Conservation (phyloP, 345 rosid species). For the Clausena lansium region DNA sequence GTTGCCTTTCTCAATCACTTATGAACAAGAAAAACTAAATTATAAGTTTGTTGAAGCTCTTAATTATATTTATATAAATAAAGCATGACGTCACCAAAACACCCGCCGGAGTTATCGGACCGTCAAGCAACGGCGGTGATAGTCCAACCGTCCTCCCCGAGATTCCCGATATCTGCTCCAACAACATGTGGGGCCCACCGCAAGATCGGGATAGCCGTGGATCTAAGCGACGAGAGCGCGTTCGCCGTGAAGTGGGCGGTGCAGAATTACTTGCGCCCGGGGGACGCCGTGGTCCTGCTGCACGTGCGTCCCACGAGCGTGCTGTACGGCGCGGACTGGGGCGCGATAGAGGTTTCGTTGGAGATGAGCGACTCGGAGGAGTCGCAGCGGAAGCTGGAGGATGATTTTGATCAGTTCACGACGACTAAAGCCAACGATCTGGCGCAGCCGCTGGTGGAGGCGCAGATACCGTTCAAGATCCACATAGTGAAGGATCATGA, state of each 20-base stretch:
- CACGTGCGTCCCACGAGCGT: conserved; percentile 75
- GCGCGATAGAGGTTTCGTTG: conserved; percentile 48
- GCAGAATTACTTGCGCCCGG: conserved; percentile 83
- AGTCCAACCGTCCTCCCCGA: conserved; percentile 67
- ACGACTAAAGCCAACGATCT: conserved; percentile 58
- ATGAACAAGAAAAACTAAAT: no score
- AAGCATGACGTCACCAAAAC: conserved; percentile 40
- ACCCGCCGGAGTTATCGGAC: conserved; percentile 26
- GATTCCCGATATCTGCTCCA: conserved; percentile 40
- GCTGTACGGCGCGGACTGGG: conserved; percentile 94
- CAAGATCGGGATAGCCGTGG: conserved; percentile 83
- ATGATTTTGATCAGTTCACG: conserved; percentile 74
- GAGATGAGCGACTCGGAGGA: conserved; percentile 11
- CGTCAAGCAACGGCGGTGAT: conserved; percentile 39
- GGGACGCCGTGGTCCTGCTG: conserved; percentile 70
- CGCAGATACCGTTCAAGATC: conserved; percentile 65
- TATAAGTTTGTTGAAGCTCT: no score
- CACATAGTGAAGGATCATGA: conserved; percentile 87
- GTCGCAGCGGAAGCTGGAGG: conserved; percentile 61
- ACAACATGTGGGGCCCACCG: conserved; percentile 57
- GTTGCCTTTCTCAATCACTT: background rate
- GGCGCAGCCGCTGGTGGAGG: conserved; percentile 68
- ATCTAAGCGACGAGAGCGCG: conserved; percentile 85
- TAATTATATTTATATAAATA: background rate
- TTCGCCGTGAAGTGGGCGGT: conserved; percentile 83